Percentiles rank a stretch among this genome's conserved stretches.
phyloP scores from a whole-genome alignment of 1,139 yeast species.

The Zygoascus sp. region DNA sequence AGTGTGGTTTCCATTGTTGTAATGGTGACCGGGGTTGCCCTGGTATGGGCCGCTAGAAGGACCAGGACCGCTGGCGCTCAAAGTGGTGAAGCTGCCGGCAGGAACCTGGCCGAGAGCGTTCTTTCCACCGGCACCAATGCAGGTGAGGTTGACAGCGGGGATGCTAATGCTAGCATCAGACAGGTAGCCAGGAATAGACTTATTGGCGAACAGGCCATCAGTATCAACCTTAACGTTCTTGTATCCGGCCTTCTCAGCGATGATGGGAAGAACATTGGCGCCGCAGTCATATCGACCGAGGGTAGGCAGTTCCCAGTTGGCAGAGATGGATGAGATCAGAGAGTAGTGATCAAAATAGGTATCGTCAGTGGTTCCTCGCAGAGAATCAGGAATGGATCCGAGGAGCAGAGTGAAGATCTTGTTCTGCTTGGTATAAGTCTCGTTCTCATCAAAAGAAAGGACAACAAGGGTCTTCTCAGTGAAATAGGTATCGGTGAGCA shows the following conservation, averaged over 20 bases:
- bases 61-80: too few relatives aligned
- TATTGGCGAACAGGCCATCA: slow-evolving; percentile 38
- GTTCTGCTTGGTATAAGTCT: slow-evolving; percentile 41
- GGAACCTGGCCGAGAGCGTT: slow-evolving; percentile 20
- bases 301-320: slow-evolving; percentile 45
- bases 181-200: slow-evolving; percentile 41
- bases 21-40: slow-evolving; percentile 5
- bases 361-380: slow-evolving; percentile 40
- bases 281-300: slow-evolving; percentile 46
- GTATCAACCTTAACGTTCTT: slow-evolving; percentile 37
- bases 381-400: slow-evolving; percentile 41
- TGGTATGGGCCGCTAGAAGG: not conserved
- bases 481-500: slow-evolving; percentile 42
- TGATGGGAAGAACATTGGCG: slow-evolving; percentile 43
- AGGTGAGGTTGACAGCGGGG: slow-evolving; percentile 40
- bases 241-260: slow-evolving; percentile 38
- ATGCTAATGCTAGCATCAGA: slow-evolving; percentile 34
- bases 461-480: slow-evolving; percentile 42
- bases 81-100: too few relatives aligned
- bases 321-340: slow-evolving; percentile 42
- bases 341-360: slow-evolving; percentile 50
- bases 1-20: not conserved
- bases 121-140: slow-evolving; percentile 39
- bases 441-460: slow-evolving; percentile 47
- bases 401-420: slow-evolving; percentile 42